These are phyloP conservation scores for Hygrocybe coccinea DNA, from an alignment of 768 basidiomycete species.

Conservation along the genomic window DNA sequence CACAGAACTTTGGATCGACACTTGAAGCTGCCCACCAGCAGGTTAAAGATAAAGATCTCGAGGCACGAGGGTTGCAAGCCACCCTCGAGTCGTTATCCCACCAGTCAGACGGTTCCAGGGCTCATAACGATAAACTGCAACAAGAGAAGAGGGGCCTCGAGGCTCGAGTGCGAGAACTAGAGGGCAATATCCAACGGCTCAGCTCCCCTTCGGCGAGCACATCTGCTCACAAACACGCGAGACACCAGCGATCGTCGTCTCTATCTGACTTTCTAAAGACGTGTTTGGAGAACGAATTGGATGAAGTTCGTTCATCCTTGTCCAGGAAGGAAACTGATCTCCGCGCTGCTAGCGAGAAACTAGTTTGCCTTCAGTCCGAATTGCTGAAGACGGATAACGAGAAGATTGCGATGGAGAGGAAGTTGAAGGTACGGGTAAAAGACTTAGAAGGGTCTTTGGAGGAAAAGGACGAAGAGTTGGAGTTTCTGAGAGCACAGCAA, in stretches of 20 bases:
- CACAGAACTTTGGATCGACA: constrained; percentile 49
- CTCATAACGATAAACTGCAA: constrained; percentile 44
- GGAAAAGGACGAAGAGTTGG: constrained; percentile 58
- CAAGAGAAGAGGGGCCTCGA: constrained; percentile 56
- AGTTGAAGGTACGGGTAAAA: constrained; percentile 39
- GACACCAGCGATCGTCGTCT: constrained; percentile 56
- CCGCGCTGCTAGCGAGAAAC: constrained; percentile 40
- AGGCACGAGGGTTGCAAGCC: constrained; percentile 50
- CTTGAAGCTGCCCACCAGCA: constrained; percentile 46
- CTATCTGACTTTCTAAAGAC: constrained; percentile 47
- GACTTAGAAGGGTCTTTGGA: constrained; percentile 43
- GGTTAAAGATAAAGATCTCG: constrained; percentile 46
- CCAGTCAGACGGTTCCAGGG: constrained; percentile 44
- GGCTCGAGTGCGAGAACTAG: constrained; percentile 54
- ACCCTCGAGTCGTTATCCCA: constrained; percentile 52
- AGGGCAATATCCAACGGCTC: constrained; percentile 38
- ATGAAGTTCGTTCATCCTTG: constrained; percentile 41
- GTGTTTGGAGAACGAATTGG: constrained; percentile 53
- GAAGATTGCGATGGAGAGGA: constrained; percentile 50
- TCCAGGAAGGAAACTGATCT: constrained; percentile 45
- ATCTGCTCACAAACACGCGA: constrained; percentile 30
- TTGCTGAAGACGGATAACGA: constrained; percentile 55
- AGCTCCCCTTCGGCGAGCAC: constrained; percentile 23
- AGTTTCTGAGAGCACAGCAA: constrained; percentile 36
- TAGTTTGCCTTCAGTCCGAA: constrained; percentile 45